phyloP scores from a whole-genome alignment of 306 rosid genomes.

The Sphenostylis stenocarpa region DNA sequence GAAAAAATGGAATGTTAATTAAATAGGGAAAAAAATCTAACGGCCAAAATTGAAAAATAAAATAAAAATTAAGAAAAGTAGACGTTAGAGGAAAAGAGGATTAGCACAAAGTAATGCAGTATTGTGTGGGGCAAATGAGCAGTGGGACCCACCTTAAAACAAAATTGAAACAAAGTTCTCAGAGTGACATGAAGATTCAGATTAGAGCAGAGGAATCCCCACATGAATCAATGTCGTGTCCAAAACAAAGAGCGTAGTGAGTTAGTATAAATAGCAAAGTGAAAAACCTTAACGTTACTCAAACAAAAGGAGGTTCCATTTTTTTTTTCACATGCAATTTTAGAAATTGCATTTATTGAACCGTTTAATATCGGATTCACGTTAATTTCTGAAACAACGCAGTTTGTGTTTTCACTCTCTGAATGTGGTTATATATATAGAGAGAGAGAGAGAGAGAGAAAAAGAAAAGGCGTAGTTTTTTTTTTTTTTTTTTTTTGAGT shows the following conservation, averaged over 20 bases:
- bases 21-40: background rate
- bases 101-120: background rate
- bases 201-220: background rate
- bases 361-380: slow-evolving; percentile 30
- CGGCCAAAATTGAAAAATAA: slow-evolving; percentile 4
- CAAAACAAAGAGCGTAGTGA: background rate
- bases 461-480: background rate
- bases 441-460: background rate
- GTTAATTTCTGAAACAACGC: slow-evolving; percentile 30
- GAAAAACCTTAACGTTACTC: background rate
- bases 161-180: background rate
- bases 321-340: background rate
- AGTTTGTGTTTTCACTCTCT: background rate
- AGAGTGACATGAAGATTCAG: background rate
- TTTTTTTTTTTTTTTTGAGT: background rate
- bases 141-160: background rate
- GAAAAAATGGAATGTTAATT: background rate
- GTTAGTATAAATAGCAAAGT: background rate
- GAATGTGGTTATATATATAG: slow-evolving; percentile 10
- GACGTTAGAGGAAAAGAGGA: slow-evolving; percentile 49
- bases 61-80: slow-evolving; percentile 24
- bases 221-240: background rate
- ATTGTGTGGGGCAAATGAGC: slow-evolving; percentile 33
- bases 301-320: background rate
- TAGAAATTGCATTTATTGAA: background rate